Evolutionary conservation across 1,284 basidiomycete species (phyloP).

Genomic region (Quambalaria eucalypti): DNA sequence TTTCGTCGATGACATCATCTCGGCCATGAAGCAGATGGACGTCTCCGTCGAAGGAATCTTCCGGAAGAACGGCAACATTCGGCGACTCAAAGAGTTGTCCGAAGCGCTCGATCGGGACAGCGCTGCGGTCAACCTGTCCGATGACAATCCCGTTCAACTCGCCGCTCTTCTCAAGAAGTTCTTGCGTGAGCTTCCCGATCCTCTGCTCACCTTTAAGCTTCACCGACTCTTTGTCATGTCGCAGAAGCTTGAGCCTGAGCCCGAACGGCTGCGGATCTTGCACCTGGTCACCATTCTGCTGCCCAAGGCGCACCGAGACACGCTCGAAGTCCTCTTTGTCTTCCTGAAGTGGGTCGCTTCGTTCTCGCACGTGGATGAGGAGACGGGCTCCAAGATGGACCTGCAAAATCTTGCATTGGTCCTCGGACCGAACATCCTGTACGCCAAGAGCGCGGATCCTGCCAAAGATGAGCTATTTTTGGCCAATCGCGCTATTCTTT

Average conservation of each 20-base stretch:
- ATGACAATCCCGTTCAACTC: conserved; percentile 93
- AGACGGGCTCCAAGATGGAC: conserved; percentile 98
- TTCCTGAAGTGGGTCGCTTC: conserved; percentile 99
- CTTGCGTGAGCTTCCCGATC: conserved; percentile 89
- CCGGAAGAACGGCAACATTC: conserved; percentile 95
- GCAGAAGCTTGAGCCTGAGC: conserved; percentile 65
- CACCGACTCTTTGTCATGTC: conserved; percentile 80
- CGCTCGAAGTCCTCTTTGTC: conserved; percentile 92
- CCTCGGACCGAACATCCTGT: conserved; percentile 89
- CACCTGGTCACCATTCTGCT: conserved; percentile 79
- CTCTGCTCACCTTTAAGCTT: conserved; percentile 85
- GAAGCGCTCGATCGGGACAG: conserved; percentile 90
- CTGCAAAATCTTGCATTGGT: conserved; percentile 92
- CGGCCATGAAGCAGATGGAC: conserved; percentile 98
- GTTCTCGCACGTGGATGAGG: conserved; percentile 95
- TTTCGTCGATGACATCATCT: conserved; percentile 94
- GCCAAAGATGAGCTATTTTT: conserved; percentile 88
- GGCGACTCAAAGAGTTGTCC: conserved; percentile 76
- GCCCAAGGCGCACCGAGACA: conserved; percentile 88
- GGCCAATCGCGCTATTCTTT: conserved; percentile 57
- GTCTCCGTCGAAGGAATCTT: conserved; percentile 99
- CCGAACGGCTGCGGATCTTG: conserved; percentile 71
- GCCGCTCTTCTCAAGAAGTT: conserved; percentile 96
- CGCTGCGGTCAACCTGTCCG: conserved; percentile 68
- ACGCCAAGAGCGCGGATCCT: conserved; percentile 73